phyloP scores from a whole-genome alignment of 2,329 filamentous ascomycete genomes.

The Cladosporium cucumerinum region DNA sequence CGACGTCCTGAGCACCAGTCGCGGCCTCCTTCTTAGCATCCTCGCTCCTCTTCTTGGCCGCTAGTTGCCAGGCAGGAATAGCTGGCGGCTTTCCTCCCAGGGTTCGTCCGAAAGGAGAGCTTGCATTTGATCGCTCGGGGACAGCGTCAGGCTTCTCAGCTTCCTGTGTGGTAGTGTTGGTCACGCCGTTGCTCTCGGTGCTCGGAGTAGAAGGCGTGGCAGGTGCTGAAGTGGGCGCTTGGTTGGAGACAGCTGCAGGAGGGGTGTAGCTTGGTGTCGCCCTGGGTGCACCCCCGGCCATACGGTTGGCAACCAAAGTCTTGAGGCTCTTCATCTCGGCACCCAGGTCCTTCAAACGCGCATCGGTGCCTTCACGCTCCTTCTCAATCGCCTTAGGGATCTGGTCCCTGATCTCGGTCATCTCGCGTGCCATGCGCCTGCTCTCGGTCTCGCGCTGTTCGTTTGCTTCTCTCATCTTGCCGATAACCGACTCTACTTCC shows the following conservation, averaged over 20 bases:
- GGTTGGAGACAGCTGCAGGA: neutral
- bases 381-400: constrained; percentile 86
- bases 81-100: constrained; percentile 36
- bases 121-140: constrained; percentile 21
- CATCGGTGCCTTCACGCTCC: constrained; percentile 80
- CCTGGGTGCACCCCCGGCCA: constrained; percentile 34
- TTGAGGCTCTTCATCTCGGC: constrained; percentile 89
- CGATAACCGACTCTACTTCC: constrained; percentile 80
- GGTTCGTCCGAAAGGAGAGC: constrained; percentile 26
- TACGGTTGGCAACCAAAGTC: constrained; percentile 69
- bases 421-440: constrained; percentile 79
- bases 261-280: constrained; percentile 12
- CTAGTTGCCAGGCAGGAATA: constrained; percentile 55
- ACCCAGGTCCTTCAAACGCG: constrained; percentile 77
- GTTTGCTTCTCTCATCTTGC: constrained; percentile 76
- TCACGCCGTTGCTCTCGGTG: neutral
- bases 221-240: neutral
- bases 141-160: constrained; percentile 23
- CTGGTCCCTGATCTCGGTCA: constrained; percentile 74
- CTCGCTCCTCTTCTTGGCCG: constrained; percentile 47
- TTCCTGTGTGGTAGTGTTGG: constrained; percentile 14
- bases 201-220: neutral
- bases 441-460: constrained; percentile 83
- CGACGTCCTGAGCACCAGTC: constrained; percentile 18
- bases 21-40: constrained; percentile 43